These are phyloP conservation scores for Solanum etuberosum DNA, from an alignment of 257 asterid genomes.

Conservation along the genomic window DNA sequence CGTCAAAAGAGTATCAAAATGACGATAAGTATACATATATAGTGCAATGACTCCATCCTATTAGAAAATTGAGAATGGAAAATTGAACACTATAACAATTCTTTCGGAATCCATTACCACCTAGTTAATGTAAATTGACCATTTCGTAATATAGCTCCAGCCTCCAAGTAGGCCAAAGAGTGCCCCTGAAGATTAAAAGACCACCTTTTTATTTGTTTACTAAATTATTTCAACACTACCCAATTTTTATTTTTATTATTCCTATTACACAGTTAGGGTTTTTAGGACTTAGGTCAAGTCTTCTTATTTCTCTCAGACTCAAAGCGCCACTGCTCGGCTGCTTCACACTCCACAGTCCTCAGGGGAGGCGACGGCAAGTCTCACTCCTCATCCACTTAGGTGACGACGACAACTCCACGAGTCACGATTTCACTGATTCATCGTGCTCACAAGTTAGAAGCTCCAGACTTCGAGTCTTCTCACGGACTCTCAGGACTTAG, in stretches of 20 bases:
- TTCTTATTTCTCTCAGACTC: no score
- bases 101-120: constrained; percentile 8
- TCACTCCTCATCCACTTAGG: no score
- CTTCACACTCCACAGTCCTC: no score
- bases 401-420: no score
- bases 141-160: constrained; percentile 81
- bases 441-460: background rate
- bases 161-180: constrained; percentile 95
- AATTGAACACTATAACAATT: background rate
- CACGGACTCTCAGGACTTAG: no score
- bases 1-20: constrained; percentile 21
- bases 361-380: background rate
- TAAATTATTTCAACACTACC: no score
- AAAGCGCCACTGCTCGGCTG: background rate
- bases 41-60: background rate
- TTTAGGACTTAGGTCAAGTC: background rate
- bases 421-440: background rate
- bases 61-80: background rate
- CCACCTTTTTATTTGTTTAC: no score
- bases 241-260: no score
- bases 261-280: background rate
- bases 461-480: background rate
- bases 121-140: constrained; percentile 83
- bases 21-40: no score
- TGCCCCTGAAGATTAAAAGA: constrained; percentile 57